These are phyloP conservation scores for Pythium monospermum DNA, from an alignment of 352 stramenopile genomes.

Conservation along the genomic window DNA sequence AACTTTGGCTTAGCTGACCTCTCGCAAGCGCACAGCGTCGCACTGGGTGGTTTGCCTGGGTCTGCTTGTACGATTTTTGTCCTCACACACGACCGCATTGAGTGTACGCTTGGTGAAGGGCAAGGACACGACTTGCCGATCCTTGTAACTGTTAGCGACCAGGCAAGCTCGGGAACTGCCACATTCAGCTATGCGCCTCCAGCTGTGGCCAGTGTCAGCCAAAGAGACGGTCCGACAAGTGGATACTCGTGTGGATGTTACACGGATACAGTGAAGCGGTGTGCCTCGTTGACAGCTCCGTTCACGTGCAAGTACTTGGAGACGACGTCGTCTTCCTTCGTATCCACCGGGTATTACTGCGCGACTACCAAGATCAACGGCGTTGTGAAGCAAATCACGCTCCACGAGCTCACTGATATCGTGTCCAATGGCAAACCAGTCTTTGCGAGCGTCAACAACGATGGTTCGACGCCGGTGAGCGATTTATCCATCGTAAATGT, in stretches of 20 bases:
- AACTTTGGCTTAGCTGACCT: slow-evolving; percentile 52
- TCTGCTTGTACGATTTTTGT: slow-evolving; percentile 26
- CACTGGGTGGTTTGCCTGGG: slow-evolving; percentile 8
- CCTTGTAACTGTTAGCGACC: slow-evolving; percentile 34
- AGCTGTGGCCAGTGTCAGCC: slow-evolving; percentile 35
- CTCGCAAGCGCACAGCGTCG: slow-evolving; percentile 30
- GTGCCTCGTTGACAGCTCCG: slow-evolving; percentile 32
- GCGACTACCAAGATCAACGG: slow-evolving; percentile 24
- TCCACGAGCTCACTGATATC: slow-evolving; percentile 28
- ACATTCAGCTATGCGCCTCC: slow-evolving; percentile 44
- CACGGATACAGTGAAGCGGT: slow-evolving; percentile 29
- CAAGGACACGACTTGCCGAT: slow-evolving; percentile 35
- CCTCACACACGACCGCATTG: slow-evolving; percentile 30
- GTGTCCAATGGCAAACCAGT: slow-evolving; percentile 38
- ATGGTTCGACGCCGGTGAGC: not conserved
- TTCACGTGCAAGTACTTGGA: slow-evolving; percentile 33
- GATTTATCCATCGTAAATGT: slow-evolving; percentile 11
- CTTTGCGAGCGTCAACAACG: slow-evolving; percentile 23
- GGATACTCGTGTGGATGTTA: slow-evolving; percentile 48
- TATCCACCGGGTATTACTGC: slow-evolving; percentile 26
- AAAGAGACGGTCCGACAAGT: slow-evolving; percentile 34
- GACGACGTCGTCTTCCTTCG: slow-evolving; percentile 6
- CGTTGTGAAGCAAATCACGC: slow-evolving; percentile 19
- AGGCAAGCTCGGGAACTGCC: slow-evolving; percentile 21
- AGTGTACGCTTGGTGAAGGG: slow-evolving; percentile 34